A percentile compares a stretch with the other conserved stretches of the same genome.
These are phyloP conservation scores for Mediolabrus comicus DNA, from an alignment of 108 stramenopile genomes.

Conservation along the genomic window DNA sequence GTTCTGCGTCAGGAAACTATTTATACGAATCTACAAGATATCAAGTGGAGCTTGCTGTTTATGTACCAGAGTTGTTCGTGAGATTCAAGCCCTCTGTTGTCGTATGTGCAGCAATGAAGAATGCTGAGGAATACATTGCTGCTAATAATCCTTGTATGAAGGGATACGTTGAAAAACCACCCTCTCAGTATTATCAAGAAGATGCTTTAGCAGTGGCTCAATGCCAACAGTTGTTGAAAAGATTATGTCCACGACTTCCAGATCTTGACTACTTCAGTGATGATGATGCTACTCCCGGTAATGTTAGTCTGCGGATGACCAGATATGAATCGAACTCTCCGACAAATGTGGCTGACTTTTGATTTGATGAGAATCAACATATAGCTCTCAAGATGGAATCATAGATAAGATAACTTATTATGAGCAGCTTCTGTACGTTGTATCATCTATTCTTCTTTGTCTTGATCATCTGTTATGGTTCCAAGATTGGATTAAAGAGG, in stretches of 20 bases:
- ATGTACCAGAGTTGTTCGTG: slow-evolving; percentile 1
- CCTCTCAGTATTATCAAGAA: no score
- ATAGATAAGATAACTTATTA: no score
- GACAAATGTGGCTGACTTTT: neutral
- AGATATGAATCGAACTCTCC: neutral
- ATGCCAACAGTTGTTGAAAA: neutral
- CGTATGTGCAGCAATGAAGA: slow-evolving; percentile 14
- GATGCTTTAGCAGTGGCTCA: neutral
- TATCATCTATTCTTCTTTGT: no score
- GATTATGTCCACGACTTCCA: neutral
- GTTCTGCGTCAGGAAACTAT: neutral
- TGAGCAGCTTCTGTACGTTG: no score
- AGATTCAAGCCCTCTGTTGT: slow-evolving; percentile 8
- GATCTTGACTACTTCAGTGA: neutral
- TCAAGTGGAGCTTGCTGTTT: slow-evolving; percentile 18
- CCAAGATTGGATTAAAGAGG: no score
- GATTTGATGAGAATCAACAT: no score
- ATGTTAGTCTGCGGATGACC: neutral
- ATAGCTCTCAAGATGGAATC: no score
- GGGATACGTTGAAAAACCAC: neutral
- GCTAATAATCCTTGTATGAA: neutral
- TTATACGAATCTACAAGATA: slow-evolving; percentile 16
- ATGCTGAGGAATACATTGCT: neutral
- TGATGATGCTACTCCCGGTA: no score
- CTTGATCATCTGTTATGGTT: no score